Evolutionary conservation across 208 protist genomes (phyloP), one percentile per base, ranked within the genome.

Genomic region (Acanthamoeba triangularis): DNA sequence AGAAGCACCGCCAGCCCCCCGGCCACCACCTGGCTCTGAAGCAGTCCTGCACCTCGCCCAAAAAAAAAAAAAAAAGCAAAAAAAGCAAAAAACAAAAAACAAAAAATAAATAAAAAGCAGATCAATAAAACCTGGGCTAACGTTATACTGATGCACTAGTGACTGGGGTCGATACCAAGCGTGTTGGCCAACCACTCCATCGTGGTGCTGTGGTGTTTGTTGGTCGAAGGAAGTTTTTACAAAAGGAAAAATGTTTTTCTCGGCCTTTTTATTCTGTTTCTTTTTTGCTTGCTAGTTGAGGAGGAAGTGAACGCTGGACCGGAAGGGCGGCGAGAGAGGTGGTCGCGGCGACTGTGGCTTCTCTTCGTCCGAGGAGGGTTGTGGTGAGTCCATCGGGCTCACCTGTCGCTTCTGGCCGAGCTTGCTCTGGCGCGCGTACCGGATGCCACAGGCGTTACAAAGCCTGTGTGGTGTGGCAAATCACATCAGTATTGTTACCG

Each of bases 1-100:
- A 93, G 13, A 41, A 93, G 37, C 37, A 93, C 63, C 16, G n/a
- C 87, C 56, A 93, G 35, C 10, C 87, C 87, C 30, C 87, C 65
- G 13, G 65, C 56, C 59, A 93, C 52, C 41, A 93, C 14, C 33
- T 67, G 87, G 33, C 44, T 93, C 41, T 93, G 56, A 3, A 93
- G 25, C 30, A 52, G 84, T 49, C 52, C 52, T 23, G 13, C 52
- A 1, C 52, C 52, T 52, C 49, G 7, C 49, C 7, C 3, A 0
- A 67, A 67, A 67, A 7, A 11, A 67, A 67, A 30, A 67, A 33
- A 67, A 67, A 67, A 67, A 28, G 6, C 16, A 20, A 59, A 44
- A 7, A 44, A 5, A 5, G 41, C 41, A 5, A 5, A 5, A 5
- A 5, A 44, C 41, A 44, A 44, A 44, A 44, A 44, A 5, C 41